Evolutionary conservation across 768 basidiomycete species (phyloP), one percentile per base, ranked within the genome.

Genomic region (Collybiopsis confluens): DNA sequence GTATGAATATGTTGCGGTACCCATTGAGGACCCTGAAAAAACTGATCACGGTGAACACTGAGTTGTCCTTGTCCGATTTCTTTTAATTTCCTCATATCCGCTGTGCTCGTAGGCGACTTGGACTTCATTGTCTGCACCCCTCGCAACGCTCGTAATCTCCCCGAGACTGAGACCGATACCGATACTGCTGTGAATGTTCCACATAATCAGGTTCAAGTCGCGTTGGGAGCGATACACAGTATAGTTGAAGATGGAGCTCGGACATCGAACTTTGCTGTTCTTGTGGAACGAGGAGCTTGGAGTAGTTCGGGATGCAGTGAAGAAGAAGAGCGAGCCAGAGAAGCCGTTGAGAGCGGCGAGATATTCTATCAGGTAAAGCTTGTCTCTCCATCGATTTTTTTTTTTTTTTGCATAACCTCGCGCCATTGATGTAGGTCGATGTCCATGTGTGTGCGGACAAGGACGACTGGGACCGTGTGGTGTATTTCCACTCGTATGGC

Each of bases 11-110:
- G 85, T 85, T 20, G 71, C 70, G 11, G 74, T 83, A 2, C 85
- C 88, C 1, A 62, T 62, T 6, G 86, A 88, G 65, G 82, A 78
- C 8, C 88, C 86, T 13, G 81, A 77, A 57, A 90, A 90, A 63
- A 41, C 49, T 1, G 81, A 83, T 63, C 72, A 86, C 57, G 88
- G 88, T 1, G 30, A 33, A 33, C 5, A 33, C 30, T 33, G 30
- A 33, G 30, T 33, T 33, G 13, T 6, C 6, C 5, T 33, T 33
- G 30, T 33, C 30, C n/a, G n/a, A n/a, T n/a, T n/a, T n/a, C n/a
- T n/a, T n/a, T n/a, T n/a, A n/a, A n/a, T n/a, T n/a, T n/a, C n/a
- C n/a, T n/a, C n/a, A n/a, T n/a, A n/a, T n/a, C n/a, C n/a, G n/a
- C n/a, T n/a, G n/a, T n/a, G n/a, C n/a, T n/a, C n/a, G n/a, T 33